phyloP scores from a whole-genome alignment of 305 asterid genomes.

The Solanum aculeatissimum region DNA sequence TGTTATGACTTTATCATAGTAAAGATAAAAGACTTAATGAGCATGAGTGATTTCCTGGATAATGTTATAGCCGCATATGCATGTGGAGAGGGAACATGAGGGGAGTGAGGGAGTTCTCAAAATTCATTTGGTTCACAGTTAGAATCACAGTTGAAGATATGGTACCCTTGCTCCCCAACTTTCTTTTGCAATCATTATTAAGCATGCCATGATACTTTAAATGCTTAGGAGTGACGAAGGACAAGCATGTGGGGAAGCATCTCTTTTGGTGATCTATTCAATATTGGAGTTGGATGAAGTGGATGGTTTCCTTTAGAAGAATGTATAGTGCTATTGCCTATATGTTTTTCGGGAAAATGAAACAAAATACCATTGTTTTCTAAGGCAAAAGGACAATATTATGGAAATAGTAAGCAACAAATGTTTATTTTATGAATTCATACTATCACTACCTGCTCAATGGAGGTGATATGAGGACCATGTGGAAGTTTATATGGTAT shows the following conservation, averaged over 20 bases:
- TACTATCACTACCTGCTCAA: not conserved
- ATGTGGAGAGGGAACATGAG: not conserved
- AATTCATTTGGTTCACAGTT: not conserved
- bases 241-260: not conserved
- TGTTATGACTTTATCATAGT: not conserved
- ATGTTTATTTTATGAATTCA: not conserved
- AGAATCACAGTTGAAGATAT: not conserved
- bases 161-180: not conserved
- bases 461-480: not conserved
- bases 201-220: not conserved
- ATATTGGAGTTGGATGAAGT: not conserved
- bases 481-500: not conserved
- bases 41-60: not conserved
- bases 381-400: not conserved
- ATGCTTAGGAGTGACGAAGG: not conserved
- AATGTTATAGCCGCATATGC: not conserved
- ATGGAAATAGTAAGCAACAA: not conserved
- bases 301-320: not conserved
- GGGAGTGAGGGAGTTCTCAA: not conserved
- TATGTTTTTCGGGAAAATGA: not conserved
- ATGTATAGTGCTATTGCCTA: not conserved
- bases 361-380: not conserved
- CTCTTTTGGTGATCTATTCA: not conserved
- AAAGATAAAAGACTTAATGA: not conserved
- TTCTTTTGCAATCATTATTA: not conserved